Conservation (phyloP, 768 basidiomycete genomes). For the Hygrophorus russula region DNA sequence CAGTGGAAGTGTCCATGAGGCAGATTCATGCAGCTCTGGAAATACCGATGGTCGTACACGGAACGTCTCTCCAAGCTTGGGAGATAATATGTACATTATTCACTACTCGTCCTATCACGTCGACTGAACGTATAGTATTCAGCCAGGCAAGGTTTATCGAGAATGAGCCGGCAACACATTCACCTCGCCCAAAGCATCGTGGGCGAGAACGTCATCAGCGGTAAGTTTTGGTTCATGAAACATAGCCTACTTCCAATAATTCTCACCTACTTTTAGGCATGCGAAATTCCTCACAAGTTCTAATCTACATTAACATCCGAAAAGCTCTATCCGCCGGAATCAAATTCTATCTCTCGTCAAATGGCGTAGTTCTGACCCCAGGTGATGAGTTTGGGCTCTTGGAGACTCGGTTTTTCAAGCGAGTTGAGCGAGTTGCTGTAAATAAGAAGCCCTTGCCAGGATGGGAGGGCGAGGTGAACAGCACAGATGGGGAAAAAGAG, state of each 20-base stretch:
- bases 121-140: neutral
- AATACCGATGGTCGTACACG: constrained; percentile 47
- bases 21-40: constrained; percentile 35
- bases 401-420: constrained; percentile 38
- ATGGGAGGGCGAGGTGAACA: neutral
- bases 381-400: constrained; percentile 50
- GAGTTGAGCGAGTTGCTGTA: constrained; percentile 28
- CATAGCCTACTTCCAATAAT: neutral
- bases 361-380: constrained; percentile 60
- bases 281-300: constrained; percentile 35
- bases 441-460: constrained; percentile 2
- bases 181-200: constrained; percentile 55
- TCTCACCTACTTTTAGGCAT: neutral
- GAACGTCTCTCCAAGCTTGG: constrained; percentile 48
- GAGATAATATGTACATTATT: constrained; percentile 33
- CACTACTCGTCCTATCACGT: constrained; percentile 1
- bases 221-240: constrained; percentile 19
- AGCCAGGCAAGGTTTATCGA: constrained; percentile 48
- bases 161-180: constrained; percentile 64
- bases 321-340: constrained; percentile 41
- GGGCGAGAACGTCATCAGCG: constrained; percentile 42
- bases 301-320: constrained; percentile 55
- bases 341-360: constrained; percentile 46
- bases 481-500: too few relatives aligned
- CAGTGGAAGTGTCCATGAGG: constrained; percentile 36